These are phyloP conservation scores for Apiospora kogelbergensis DNA, from an alignment of 2,329 filamentous ascomycete species.

Conservation along the genomic window DNA sequence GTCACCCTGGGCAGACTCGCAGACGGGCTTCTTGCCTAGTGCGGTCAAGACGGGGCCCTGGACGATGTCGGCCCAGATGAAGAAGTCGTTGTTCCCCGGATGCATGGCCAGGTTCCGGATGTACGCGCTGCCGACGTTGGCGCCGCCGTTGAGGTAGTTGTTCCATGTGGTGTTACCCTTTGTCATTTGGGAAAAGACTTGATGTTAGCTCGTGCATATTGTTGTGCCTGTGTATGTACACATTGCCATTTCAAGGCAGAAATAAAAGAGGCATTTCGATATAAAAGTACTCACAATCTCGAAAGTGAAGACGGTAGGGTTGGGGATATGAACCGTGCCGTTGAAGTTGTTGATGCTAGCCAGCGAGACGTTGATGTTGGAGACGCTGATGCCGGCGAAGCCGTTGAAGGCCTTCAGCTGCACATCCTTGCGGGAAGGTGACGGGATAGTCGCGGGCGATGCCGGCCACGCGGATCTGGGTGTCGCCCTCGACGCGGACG, in stretches of 20 bases:
- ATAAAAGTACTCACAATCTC: conserved; percentile 52
- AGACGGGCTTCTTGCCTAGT: conserved; percentile 45
- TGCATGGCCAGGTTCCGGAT: conserved; percentile 54
- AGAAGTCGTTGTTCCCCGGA: conserved; percentile 58
- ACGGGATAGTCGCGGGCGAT: conserved; percentile 49
- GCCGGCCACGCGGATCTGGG: conserved; percentile 49
- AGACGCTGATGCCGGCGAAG: conserved; percentile 55
- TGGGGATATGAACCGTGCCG: conserved; percentile 60
- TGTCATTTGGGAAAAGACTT: not conserved
- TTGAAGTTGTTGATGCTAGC: conserved; percentile 57
- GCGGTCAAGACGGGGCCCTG: conserved; percentile 48
- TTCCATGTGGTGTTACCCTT: conserved; percentile 64
- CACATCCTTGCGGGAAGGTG: conserved; percentile 57
- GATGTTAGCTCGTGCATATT: not conserved
- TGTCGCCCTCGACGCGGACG: conserved; percentile 52
- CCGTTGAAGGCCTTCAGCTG: conserved; percentile 51
- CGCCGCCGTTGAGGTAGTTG: conserved; percentile 50
- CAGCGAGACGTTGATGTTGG: conserved; percentile 47
- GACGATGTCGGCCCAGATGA: conserved; percentile 54
- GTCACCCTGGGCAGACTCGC: conserved; percentile 45
- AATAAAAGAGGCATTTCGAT: not conserved
- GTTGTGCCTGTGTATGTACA: conserved; percentile 3
- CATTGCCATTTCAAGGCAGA: not conserved
- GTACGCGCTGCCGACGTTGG: conserved; percentile 53
- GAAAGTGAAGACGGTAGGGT: conserved; percentile 62